A percentile compares a stretch with the other conserved stretches of the same genome.
Evolutionary conservation across 768 basidiomycete genomes (phyloP).

Genomic region (Mycena vulgaris): DNA sequence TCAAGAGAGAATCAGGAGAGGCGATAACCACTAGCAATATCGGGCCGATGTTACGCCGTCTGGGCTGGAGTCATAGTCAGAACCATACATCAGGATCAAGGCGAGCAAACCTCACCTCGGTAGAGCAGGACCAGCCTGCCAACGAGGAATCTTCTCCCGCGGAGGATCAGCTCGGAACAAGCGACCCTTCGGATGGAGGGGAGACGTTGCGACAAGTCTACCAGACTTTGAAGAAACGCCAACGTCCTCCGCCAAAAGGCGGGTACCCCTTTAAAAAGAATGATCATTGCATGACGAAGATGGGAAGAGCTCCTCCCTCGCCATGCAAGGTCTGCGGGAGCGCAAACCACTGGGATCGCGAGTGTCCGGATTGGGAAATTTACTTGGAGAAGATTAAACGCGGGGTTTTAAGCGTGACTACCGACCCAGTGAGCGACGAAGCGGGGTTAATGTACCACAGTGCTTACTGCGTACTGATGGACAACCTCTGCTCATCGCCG

Average conservation of each 20-base stretch:
- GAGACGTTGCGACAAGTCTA: background rate
- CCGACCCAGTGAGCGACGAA: background rate
- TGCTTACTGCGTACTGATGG: constrained; percentile 2
- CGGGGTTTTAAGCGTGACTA: background rate
- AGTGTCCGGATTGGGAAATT: constrained; percentile 17
- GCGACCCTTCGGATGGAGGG: too few relatives aligned
- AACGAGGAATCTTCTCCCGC: too few relatives aligned
- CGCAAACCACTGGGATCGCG: constrained; percentile 4
- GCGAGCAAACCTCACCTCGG: too few relatives aligned
- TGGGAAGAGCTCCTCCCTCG: background rate
- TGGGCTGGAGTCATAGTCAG: too few relatives aligned
- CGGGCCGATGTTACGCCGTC: too few relatives aligned
- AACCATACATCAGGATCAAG: too few relatives aligned
- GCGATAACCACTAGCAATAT: too few relatives aligned
- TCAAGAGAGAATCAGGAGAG: too few relatives aligned
- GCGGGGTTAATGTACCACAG: background rate
- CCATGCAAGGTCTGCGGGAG: constrained; percentile 22
- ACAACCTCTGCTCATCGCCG: too few relatives aligned
- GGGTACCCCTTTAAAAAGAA: constrained; percentile 10
- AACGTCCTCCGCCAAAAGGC: constrained; percentile 3
- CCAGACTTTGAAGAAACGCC: background rate
- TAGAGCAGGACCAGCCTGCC: too few relatives aligned
- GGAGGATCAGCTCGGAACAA: too few relatives aligned
- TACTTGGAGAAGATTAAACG: background rate
- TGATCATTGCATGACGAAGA: constrained; percentile 7